phyloP scores from a whole-genome alignment of 257 asterid genomes.

The Solanum lycopersicoides region DNA sequence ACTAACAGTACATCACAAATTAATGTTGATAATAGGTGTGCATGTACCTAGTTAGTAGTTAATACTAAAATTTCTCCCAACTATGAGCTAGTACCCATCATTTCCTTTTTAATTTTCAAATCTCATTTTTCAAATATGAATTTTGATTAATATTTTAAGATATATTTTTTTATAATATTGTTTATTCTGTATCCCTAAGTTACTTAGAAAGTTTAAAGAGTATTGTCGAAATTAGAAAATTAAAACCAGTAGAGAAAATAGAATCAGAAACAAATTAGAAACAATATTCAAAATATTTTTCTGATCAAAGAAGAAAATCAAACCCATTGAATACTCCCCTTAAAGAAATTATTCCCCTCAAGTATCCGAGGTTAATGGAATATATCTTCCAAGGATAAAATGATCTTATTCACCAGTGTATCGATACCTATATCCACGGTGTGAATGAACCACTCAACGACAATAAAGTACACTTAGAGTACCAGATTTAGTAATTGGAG shows the following conservation, averaged over 20 bases:
- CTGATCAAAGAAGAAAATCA: too few species aligned
- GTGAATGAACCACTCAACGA: not conserved
- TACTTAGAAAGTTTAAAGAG: too few species aligned
- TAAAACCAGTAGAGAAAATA: too few species aligned
- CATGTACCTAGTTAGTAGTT: not conserved
- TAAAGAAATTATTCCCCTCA: too few species aligned
- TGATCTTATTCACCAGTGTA: accelerated
- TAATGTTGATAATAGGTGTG: not conserved
- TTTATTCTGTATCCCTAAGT: too few species aligned
- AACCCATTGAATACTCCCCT: not conserved
- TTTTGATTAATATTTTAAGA: not conserved
- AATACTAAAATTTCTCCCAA: not conserved
- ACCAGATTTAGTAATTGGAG: not conserved
- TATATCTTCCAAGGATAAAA: not conserved
- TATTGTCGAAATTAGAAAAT: too few species aligned
- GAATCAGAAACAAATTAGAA: too few species aligned
- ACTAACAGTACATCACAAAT: not conserved
- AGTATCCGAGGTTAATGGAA: not conserved
- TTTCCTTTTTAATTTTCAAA: not conserved
- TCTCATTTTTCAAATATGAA: not conserved
- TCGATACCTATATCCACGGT: not conserved
- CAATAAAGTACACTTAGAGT: not conserved
- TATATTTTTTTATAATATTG: not conserved
- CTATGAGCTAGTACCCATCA: not conserved
- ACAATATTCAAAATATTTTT: too few species aligned